Conservation (phyloP, 305 asterid genomes). For the Fraxinus xanthoxyloides region DNA sequence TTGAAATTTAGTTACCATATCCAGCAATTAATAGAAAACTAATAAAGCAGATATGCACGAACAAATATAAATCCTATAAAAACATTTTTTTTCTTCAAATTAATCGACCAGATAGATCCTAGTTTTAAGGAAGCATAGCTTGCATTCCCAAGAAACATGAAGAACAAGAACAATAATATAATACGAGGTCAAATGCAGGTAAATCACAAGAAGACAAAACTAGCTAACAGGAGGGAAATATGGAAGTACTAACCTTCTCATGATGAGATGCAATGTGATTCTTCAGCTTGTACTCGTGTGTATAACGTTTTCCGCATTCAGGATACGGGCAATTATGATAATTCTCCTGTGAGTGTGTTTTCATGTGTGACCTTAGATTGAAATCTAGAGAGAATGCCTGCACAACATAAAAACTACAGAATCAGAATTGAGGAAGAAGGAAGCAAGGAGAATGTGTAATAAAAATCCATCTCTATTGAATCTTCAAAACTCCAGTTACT, state of each 20-base stretch:
- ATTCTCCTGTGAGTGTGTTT: conserved; percentile 97
- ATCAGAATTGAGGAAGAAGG: conserved; percentile 1
- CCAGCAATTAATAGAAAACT: conserved; percentile 3
- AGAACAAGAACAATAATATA: neutral
- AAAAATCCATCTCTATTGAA: neutral
- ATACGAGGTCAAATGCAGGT: neutral
- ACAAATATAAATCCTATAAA: neutral
- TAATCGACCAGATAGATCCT: neutral
- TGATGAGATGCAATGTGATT: conserved; percentile 84
- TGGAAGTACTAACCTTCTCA: conserved; percentile 59
- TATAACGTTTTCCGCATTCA: conserved; percentile 94
- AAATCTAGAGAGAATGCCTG: conserved; percentile 99
- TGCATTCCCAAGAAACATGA: conserved; percentile 2
- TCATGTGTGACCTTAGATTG: conserved; percentile 96
- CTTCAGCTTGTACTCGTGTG: conserved; percentile 95
- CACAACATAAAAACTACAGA: conserved; percentile 1
- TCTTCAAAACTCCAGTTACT: neutral
- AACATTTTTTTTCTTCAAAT: neutral
- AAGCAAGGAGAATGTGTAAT: neutral
- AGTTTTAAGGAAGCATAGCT: neutral
- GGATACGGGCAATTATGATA: conserved; percentile 89
- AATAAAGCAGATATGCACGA: neutral
- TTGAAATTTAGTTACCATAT: neutral
- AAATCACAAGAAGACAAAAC: neutral
- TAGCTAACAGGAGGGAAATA: conserved; percentile 2